phyloP scores from a whole-genome alignment of 257 asterid species.

The Solanum piurae region DNA sequence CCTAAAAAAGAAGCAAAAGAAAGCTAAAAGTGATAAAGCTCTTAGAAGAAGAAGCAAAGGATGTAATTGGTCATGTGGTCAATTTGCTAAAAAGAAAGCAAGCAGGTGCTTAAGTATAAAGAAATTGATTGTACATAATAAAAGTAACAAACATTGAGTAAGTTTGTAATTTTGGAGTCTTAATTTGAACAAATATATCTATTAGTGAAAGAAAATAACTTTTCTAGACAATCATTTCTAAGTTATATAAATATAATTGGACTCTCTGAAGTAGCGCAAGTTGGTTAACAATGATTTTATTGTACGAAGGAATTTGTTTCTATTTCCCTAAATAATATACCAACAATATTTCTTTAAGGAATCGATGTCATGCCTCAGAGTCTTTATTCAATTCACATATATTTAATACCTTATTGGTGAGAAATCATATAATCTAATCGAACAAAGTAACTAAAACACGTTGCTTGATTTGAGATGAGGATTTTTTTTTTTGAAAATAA shows the following conservation, averaged over 20 bases:
- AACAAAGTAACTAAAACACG: not conserved
- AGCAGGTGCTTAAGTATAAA: not conserved
- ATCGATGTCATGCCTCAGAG: not conserved
- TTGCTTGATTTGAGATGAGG: not conserved
- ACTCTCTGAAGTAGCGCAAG: not conserved
- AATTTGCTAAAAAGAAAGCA: not conserved
- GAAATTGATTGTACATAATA: not conserved
- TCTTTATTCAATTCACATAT: not conserved
- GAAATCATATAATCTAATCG: not conserved
- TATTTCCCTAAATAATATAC: not conserved
- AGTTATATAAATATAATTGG: not conserved
- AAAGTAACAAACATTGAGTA: not conserved
- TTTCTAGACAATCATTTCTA: not conserved
- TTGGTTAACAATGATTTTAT: no score
- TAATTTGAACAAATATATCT: not conserved
- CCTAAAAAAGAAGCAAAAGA: not conserved
- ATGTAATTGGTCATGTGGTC: not conserved
- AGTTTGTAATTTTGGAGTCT: not conserved
- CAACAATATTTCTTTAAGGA: no score
- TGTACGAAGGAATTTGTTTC: not conserved
- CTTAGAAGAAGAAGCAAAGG: not conserved
- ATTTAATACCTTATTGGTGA: not conserved
- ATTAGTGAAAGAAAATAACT: not conserved
- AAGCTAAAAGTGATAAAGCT: not conserved
- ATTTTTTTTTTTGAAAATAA: no score